Base-by-base conservation (phyloP, 2,329 filamentous ascomycete genomes). In the Escovopsis weberi region DNA sequence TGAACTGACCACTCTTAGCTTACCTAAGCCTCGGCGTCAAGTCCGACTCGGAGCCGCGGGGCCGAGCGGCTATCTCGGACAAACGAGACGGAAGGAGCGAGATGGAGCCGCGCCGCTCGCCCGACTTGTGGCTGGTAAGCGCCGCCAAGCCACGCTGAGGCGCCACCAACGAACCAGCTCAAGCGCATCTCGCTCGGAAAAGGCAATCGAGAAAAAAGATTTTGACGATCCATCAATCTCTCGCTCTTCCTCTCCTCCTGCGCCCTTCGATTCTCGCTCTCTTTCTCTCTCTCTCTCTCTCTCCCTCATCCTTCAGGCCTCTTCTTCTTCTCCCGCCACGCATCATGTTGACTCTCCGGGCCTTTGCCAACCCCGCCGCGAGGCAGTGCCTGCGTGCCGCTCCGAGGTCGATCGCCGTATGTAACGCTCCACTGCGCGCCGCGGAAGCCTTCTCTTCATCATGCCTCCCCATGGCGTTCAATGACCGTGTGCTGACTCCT, bases 331-430 rank as follows among this genome's bases (percentile, higher is more conserved):
- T 2, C 28, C 28, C 3, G 3, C 4, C 28, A 32, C 8, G 3
- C 72, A 82, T 62, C 59, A 94, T 94, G 87, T 72, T 94, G 67
- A 80, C 83, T 67, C 70, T 83, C 63, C 82, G 86, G 68, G 78
- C 80, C 57, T 76, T 88, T 64, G 78, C 80, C 64, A 75, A 75
- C 58, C 81, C 85, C 59, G 75, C 78, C 65, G 77, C 84, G 65
- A 68, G 75, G 66, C 85, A 93, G 70, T 85, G 78, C 74, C 69
- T 88, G 65, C 80, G 81, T 64, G 74, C 76, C 58, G 73, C 77
- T 58, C 70, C 59, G 43, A 51, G 60, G 52, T 56, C 61, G 4
- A 37, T 37, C 18, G 18, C 35, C 23, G 35, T 37, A 37, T 49
- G 60, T 63, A 58, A 38, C 26, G 37, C 23, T 37, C 26, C 33